Percentiles rank a stretch among this genome's conserved stretches.
Evolutionary conservation across 2,329 filamentous ascomycete species (phyloP).

Genomic region (Penicillium palitans): DNA sequence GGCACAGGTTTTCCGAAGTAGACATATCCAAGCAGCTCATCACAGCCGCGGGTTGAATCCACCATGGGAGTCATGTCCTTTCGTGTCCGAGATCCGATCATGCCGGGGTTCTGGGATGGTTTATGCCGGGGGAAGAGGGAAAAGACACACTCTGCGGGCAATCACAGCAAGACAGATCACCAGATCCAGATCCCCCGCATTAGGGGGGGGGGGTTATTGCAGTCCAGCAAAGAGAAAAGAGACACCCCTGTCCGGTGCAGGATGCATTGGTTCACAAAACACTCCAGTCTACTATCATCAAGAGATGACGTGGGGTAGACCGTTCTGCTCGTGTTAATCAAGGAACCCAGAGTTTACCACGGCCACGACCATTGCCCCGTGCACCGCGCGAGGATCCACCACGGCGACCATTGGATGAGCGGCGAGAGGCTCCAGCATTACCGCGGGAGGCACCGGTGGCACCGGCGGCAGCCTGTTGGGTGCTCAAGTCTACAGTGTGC

Average conservation of each 20-base stretch:
- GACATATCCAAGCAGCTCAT: conserved; percentile 15
- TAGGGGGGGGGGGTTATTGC: conserved; percentile 7
- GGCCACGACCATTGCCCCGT: conserved; percentile 41
- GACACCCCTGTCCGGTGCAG: conserved; percentile 20
- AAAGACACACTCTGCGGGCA: conserved; percentile 14
- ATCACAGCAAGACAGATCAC: conserved; percentile 12
- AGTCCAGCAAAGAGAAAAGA: conserved; percentile 23
- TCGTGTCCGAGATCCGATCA: conserved; percentile 10
- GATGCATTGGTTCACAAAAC: conserved; percentile 21
- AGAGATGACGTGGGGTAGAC: conserved; percentile 20
- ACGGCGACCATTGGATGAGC: conserved; percentile 34
- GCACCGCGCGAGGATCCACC: conserved; percentile 37
- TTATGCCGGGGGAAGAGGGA: conserved; percentile 17
- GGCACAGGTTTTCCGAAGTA: conserved; percentile 6
- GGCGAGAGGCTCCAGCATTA: conserved; percentile 36
- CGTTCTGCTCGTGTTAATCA: conserved; percentile 31
- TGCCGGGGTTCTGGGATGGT: conserved; percentile 10
- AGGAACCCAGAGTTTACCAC: conserved; percentile 49
- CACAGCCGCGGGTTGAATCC: conserved; percentile 17
- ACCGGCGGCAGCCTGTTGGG: conserved; percentile 27
- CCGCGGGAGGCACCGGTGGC: conserved; percentile 34
- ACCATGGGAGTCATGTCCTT: conserved; percentile 14
- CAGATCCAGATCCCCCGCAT: conserved; percentile 2
- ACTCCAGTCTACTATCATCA: conserved; percentile 17
- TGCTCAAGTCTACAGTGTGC: conserved; percentile 33